Evolutionary conservation across 768 basidiomycete genomes (phyloP).

Genomic region (Pleurotus platypus): DNA sequence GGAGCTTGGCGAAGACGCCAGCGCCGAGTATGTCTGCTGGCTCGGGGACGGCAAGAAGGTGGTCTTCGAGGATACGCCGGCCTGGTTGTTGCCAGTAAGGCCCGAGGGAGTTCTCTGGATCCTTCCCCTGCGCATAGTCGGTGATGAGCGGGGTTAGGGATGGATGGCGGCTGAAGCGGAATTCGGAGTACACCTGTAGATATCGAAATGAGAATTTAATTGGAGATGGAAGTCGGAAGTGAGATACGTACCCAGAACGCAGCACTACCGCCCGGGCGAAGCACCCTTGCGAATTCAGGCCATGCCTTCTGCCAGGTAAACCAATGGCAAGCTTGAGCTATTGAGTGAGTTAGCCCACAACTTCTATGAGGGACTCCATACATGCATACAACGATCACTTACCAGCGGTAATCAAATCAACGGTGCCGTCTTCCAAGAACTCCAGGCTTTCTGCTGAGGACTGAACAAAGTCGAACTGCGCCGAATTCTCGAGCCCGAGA

Average conservation of each 20-base stretch:
- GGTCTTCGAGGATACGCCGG: conserved; percentile 66
- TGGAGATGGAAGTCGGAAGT: no score
- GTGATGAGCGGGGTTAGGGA: conserved; percentile 55
- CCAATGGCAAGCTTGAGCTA: conserved; percentile 82
- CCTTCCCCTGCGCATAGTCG: conserved; percentile 57
- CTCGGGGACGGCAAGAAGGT: conserved; percentile 67
- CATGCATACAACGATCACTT: conserved; percentile 14
- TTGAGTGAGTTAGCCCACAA: not conserved
- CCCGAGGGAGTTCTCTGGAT: conserved; percentile 54
- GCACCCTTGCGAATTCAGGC: conserved; percentile 59
- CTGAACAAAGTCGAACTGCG: conserved; percentile 26
- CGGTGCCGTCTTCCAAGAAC: conserved; percentile 44
- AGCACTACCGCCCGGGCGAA: conserved; percentile 60
- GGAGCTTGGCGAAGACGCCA: conserved; percentile 35
- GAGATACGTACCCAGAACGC: conserved; percentile 64
- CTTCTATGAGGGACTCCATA: not conserved
- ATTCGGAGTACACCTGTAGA: conserved; percentile 61
- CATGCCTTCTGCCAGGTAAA: conserved; percentile 73
- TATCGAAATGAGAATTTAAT: not conserved
- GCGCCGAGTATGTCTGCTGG: conserved; percentile 31
- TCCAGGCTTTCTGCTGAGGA: conserved; percentile 52
- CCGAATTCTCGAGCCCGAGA: conserved; percentile 5
- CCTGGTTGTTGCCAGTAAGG: conserved; percentile 82
- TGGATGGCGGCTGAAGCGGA: conserved; percentile 62
- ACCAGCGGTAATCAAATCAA: conserved; percentile 72